Conservation (phyloP, 2,329 filamentous ascomycete genomes). For the Penicillium janthinellum region DNA sequence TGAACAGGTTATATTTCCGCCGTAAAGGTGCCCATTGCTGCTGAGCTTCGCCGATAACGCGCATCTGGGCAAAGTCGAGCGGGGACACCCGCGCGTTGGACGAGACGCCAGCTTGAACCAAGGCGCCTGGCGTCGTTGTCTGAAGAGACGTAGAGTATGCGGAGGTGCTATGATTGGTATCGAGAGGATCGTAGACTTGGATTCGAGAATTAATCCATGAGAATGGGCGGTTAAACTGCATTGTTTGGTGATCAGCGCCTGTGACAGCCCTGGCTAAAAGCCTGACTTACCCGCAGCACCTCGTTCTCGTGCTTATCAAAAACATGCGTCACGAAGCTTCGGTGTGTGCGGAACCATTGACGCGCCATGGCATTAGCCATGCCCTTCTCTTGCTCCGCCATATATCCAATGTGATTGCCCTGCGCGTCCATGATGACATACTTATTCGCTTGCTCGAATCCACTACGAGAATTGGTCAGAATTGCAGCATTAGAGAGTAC, state of each 20-base stretch:
- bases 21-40: conserved; percentile 65
- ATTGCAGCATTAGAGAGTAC: neutral
- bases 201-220: conserved; percentile 65
- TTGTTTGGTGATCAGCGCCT: conserved; percentile 11
- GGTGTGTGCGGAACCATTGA: conserved; percentile 63
- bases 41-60: conserved; percentile 64
- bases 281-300: conserved; percentile 52
- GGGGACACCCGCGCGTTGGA: conserved; percentile 56
- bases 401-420: conserved; percentile 65
- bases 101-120: conserved; percentile 42
- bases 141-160: conserved; percentile 49
- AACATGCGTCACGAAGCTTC: conserved; percentile 66
- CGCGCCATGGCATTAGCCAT: conserved; percentile 58
- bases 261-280: neutral
- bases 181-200: conserved; percentile 57
- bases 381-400: conserved; percentile 65
- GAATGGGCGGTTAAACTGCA: conserved; percentile 63
- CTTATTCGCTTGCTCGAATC: conserved; percentile 67
- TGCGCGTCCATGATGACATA: conserved; percentile 67
- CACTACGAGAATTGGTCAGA: conserved; percentile 33
- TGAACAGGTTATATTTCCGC: conserved; percentile 66
- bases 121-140: conserved; percentile 45
- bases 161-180: conserved; percentile 34
- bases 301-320: conserved; percentile 64
- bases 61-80: conserved; percentile 59